Conservation (phyloP, 2,329 filamentous ascomycete genomes). For the Moelleriella libera region DNA sequence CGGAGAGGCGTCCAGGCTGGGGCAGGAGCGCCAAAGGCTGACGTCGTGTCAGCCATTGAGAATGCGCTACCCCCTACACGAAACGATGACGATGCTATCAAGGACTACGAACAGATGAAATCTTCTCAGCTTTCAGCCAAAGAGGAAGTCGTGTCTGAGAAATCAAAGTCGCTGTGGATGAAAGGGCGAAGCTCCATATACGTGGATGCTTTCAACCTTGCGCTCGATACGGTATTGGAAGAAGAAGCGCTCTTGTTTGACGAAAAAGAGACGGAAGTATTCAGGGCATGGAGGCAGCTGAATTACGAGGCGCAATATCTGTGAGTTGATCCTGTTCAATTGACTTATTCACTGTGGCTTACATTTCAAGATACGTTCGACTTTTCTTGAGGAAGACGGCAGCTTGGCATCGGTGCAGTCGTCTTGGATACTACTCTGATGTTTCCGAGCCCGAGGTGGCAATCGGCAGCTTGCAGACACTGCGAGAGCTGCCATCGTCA, state of each 20-base stretch:
- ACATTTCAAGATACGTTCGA: constrained; percentile 58
- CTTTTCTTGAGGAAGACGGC: constrained; percentile 86
- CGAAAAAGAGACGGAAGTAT: constrained; percentile 61
- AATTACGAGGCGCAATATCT: constrained; percentile 83
- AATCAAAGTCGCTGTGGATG: constrained; percentile 39
- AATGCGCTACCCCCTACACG: constrained; percentile 52
- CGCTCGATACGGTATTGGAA: constrained; percentile 74
- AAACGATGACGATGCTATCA: constrained; percentile 57
- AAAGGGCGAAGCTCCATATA: constrained; percentile 81
- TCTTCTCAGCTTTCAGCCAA: constrained; percentile 31
- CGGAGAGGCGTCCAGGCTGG: constrained; percentile 4
- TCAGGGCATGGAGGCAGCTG: constrained; percentile 58
- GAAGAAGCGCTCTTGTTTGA: constrained; percentile 85
- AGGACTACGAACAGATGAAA: constrained; percentile 62
- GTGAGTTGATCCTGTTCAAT: constrained; percentile 32
- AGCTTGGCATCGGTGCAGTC: constrained; percentile 73
- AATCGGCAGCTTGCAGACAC: constrained; percentile 47
- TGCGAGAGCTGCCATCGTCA: constrained; percentile 36
- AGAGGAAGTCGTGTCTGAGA: constrained; percentile 25
- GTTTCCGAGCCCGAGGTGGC: constrained; percentile 60
- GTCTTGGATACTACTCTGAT: constrained; percentile 69
- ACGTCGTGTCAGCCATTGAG: constrained; percentile 19
- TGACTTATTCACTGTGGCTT: background rate
- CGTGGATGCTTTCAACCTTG: constrained; percentile 91
- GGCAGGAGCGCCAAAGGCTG: constrained; percentile 4